phyloP scores from a whole-genome alignment of 163 green algal genomes.

The Scenedesmus sp. region DNA sequence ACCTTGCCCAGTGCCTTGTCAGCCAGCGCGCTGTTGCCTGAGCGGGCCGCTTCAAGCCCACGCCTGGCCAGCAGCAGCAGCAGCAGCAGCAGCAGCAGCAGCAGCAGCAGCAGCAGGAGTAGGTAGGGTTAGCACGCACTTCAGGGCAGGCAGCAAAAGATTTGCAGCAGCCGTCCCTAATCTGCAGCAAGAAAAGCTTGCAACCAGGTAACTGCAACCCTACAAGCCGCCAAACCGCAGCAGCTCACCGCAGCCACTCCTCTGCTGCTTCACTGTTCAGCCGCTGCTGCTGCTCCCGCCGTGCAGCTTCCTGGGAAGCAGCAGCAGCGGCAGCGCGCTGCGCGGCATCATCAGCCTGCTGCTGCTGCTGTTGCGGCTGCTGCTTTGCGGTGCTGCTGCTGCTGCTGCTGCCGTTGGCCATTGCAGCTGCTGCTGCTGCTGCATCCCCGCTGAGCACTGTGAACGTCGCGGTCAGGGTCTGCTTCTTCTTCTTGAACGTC shows the following conservation, averaged over 20 bases:
- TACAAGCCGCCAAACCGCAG: background rate
- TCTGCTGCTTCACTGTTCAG: constrained; percentile 32
- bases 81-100: constrained; percentile 7
- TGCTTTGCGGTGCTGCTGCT: background rate
- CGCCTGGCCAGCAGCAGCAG: constrained; percentile 1
- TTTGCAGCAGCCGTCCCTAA: too few relatives aligned
- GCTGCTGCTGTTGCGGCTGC: background rate
- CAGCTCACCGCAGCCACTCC: constrained; percentile 8
- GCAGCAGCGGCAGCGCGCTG: background rate
- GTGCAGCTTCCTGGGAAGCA: constrained; percentile 1
- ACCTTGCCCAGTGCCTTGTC: constrained; percentile 29
- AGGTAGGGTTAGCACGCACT: too few relatives aligned
- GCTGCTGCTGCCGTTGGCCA: background rate
- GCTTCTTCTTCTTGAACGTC: constrained; percentile 21
- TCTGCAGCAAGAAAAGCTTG: too few relatives aligned
- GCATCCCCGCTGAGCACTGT: background rate
- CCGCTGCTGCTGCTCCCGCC: constrained; percentile 36
- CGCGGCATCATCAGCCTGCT: background rate
- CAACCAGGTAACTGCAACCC: background rate
- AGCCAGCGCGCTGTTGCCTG: background rate
- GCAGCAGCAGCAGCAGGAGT: background rate
- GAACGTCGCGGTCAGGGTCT: constrained; percentile 17
- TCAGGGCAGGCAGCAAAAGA: too few relatives aligned
- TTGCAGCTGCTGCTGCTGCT: background rate
- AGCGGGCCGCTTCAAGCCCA: background rate